Conservation (phyloP, 345 rosid species). For the Ricinus communis region DNA sequence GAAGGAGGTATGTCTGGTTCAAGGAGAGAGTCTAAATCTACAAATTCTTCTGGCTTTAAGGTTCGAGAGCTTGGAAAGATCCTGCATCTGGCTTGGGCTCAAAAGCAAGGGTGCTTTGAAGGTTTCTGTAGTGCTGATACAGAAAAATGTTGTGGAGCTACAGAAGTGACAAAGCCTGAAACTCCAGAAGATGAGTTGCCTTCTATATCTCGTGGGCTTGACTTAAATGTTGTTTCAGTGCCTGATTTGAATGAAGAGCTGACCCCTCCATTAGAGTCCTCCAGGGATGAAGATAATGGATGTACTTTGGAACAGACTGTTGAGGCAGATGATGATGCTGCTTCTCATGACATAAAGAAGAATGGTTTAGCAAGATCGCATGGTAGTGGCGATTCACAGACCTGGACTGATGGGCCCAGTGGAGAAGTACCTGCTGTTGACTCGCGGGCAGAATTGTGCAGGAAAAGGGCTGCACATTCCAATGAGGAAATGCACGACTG, state of each 20-base stretch:
- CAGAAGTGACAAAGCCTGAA: constrained; percentile 37
- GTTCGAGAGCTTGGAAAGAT: constrained; percentile 72
- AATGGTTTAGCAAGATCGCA: constrained; percentile 57
- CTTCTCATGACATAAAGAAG: constrained; percentile 62
- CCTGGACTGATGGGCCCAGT: constrained; percentile 43
- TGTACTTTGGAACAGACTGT: constrained; percentile 56
- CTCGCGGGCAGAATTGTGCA: constrained; percentile 55
- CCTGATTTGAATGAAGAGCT: constrained; percentile 93
- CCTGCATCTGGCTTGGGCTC: constrained; percentile 66
- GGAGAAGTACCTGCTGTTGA: constrained; percentile 61
- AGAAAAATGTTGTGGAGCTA: constrained; percentile 56
- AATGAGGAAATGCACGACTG: constrained; percentile 78
- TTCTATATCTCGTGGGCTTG: constrained; percentile 56
- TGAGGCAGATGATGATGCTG: constrained; percentile 73
- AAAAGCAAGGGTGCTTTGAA: constrained; percentile 66
- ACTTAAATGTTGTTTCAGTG: constrained; percentile 75
- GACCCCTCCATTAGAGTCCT: constrained; percentile 75
- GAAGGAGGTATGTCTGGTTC: constrained; percentile 45
- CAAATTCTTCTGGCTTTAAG: constrained; percentile 57
- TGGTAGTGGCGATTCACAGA: constrained; percentile 57
- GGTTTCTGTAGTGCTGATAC: constrained; percentile 59
- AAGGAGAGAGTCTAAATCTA: constrained; percentile 31
- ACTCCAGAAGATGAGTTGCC: constrained; percentile 41
- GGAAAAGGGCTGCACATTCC: constrained; percentile 53
- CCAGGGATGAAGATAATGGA: constrained; percentile 82